Conservation (phyloP, 345 rosid species). For the Boechera divaricarpa region DNA sequence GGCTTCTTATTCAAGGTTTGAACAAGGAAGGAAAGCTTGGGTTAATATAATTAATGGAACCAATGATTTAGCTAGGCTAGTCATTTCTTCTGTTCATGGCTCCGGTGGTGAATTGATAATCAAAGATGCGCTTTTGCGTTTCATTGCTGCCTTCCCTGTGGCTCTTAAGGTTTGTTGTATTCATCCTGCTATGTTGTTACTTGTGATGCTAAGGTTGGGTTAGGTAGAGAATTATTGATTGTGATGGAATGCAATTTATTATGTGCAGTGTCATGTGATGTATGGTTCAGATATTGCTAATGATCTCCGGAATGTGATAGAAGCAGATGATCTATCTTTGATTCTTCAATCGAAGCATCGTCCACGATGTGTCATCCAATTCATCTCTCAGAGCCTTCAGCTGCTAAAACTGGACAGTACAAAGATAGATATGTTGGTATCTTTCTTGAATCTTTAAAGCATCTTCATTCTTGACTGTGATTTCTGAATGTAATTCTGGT, state of each 20-base stretch:
- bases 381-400: slow-evolving; percentile 74
- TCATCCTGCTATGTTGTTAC: background rate
- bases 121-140: slow-evolving; percentile 61
- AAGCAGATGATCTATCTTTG: slow-evolving; percentile 72
- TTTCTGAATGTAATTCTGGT: background rate
- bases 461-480: slow-evolving; percentile 18
- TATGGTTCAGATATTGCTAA: slow-evolving; percentile 69
- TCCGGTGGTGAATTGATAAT: slow-evolving; percentile 52
- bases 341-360: slow-evolving; percentile 77
- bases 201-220: slow-evolving; percentile 4
- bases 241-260: slow-evolving; percentile 22
- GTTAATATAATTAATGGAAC: slow-evolving; percentile 70
- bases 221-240: background rate
- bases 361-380: slow-evolving; percentile 78
- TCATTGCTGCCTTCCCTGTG: slow-evolving; percentile 83
- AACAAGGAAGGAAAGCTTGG: slow-evolving; percentile 86
- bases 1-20: slow-evolving; percentile 93
- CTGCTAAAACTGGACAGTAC: slow-evolving; percentile 66
- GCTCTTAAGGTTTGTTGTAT: slow-evolving; percentile 72
- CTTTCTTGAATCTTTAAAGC: slow-evolving; percentile 30
- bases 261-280: slow-evolving; percentile 81
- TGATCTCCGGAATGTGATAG: slow-evolving; percentile 70
- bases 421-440: slow-evolving; percentile 68
- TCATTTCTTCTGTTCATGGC: slow-evolving; percentile 54
- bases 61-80: slow-evolving; percentile 73